Evolutionary conservation across 2,329 filamentous ascomycete genomes (phyloP).

Genomic region (Polytolypa hystricis): DNA sequence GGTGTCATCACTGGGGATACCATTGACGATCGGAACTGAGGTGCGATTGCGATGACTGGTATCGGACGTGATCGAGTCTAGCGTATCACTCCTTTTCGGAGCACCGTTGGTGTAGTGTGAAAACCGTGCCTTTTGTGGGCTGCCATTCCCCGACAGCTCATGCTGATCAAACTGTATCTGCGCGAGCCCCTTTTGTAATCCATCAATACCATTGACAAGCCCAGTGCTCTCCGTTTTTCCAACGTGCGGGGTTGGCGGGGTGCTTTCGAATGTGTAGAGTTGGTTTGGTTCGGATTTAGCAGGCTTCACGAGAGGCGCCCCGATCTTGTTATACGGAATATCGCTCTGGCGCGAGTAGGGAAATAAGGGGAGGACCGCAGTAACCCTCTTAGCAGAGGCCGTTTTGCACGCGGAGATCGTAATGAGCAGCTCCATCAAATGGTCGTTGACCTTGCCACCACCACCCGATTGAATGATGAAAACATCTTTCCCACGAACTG

Average conservation of each 20-base stretch:
- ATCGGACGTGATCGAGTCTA: slow-evolving; percentile 27
- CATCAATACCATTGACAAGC: slow-evolving; percentile 56
- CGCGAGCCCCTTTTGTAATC: slow-evolving; percentile 60
- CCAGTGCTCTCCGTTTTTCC: slow-evolving; percentile 56
- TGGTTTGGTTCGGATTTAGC: slow-evolving; percentile 43
- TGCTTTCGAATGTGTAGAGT: slow-evolving; percentile 76
- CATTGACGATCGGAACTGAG: slow-evolving; percentile 32
- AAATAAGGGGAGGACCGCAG: slow-evolving; percentile 87
- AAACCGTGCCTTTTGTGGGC: slow-evolving; percentile 32
- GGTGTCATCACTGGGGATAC: slow-evolving; percentile 55
- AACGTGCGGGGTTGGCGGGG: slow-evolving; percentile 72
- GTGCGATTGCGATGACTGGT: slow-evolving; percentile 13
- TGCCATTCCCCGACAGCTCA: slow-evolving; percentile 22
- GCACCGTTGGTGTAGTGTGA: slow-evolving; percentile 29
- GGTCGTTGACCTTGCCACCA: slow-evolving; percentile 86
- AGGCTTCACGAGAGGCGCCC: slow-evolving; percentile 71
- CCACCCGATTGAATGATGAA: slow-evolving; percentile 95
- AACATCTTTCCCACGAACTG: slow-evolving; percentile 94
- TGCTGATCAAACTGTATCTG: slow-evolving; percentile 53
- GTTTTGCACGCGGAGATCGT: slow-evolving; percentile 98
- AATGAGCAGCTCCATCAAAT: slow-evolving; percentile 92
- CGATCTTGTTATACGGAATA: slow-evolving; percentile 90
- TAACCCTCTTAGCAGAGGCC: slow-evolving; percentile 83
- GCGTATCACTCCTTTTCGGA: slow-evolving; percentile 26
- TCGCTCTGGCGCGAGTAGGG: slow-evolving; percentile 95